Conservation (phyloP, 352 stramenopile genomes). For the Phytophthora foliorum region DNA sequence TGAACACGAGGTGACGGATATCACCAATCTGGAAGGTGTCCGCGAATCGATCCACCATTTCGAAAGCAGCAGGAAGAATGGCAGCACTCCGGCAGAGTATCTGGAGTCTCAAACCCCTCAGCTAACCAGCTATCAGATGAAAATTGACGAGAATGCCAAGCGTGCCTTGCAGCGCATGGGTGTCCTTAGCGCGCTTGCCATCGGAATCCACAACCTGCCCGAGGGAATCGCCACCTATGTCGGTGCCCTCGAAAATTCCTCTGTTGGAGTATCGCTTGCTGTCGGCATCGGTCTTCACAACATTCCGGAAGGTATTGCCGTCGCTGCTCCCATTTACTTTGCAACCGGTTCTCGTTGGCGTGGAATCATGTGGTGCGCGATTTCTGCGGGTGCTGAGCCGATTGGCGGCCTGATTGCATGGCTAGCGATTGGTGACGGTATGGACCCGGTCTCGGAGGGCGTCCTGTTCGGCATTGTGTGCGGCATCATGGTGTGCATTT, state of each 20-base stretch:
- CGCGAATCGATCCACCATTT: constrained; percentile 46
- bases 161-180: constrained; percentile 83
- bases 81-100: constrained; percentile 9
- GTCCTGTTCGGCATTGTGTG: constrained; percentile 93
- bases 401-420: constrained; percentile 91
- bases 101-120: constrained; percentile 39
- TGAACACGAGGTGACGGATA: constrained; percentile 43
- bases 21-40: constrained; percentile 42
- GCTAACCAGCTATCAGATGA: constrained; percentile 13
- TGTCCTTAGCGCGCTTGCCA: constrained; percentile 92
- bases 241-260: constrained; percentile 89
- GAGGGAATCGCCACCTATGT: constrained; percentile 97
- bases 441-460: constrained; percentile 77
- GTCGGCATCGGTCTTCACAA: constrained; percentile 98
- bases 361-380: constrained; percentile 93
- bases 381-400: constrained; percentile 91
- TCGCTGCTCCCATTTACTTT: constrained; percentile 98
- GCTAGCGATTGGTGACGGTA: constrained; percentile 77
- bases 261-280: constrained; percentile 92
- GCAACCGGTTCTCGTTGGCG: constrained; percentile 93
- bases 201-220: constrained; percentile 96
- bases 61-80: constrained; percentile 23
- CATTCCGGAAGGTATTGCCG: constrained; percentile 96
- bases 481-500: constrained; percentile 96
- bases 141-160: constrained; percentile 43